These are phyloP conservation scores for Lactifluus subvellereus DNA, from an alignment of 768 basidiomycete genomes.

Conservation along the genomic window DNA sequence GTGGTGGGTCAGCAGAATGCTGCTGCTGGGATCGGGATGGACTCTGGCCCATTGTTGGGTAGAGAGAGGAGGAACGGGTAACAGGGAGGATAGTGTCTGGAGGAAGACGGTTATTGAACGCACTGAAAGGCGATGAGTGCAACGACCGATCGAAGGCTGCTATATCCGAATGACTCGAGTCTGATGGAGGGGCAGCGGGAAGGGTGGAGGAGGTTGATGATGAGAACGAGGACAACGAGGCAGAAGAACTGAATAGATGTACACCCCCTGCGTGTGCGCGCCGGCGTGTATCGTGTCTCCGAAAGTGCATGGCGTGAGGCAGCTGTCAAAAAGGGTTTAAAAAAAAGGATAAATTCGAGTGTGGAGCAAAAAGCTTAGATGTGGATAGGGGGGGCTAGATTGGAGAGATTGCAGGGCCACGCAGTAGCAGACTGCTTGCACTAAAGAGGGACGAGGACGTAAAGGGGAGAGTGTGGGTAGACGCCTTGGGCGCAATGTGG, in stretches of 20 bases:
- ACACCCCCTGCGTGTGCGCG: constrained; percentile 25
- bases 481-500: constrained; percentile 19
- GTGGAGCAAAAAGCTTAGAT: constrained; percentile 1
- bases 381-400: constrained; percentile 23
- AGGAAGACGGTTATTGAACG: constrained; percentile 28
- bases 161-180: constrained; percentile 39
- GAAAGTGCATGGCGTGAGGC: constrained; percentile 18
- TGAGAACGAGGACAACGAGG: constrained; percentile 40
- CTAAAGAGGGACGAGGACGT: constrained; percentile 19
- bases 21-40: constrained; percentile 28
- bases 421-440: constrained; percentile 16
- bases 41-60: constrained; percentile 38
- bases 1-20: constrained; percentile 23
- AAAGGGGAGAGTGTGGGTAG: constrained; percentile 14
- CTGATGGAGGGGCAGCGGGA: constrained; percentile 34
- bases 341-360: constrained; percentile 3
- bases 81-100: constrained; percentile 27
- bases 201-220: constrained; percentile 40
- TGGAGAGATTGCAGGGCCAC: constrained; percentile 19
- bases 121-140: constrained; percentile 29
- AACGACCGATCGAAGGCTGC: constrained; percentile 38
- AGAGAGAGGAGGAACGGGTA: constrained; percentile 31
- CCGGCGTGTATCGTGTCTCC: constrained; percentile 21
- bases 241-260: constrained; percentile 36
- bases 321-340: background rate